Base-by-base conservation (phyloP, 768 basidiomycete species). In the Russula emetica region DNA sequence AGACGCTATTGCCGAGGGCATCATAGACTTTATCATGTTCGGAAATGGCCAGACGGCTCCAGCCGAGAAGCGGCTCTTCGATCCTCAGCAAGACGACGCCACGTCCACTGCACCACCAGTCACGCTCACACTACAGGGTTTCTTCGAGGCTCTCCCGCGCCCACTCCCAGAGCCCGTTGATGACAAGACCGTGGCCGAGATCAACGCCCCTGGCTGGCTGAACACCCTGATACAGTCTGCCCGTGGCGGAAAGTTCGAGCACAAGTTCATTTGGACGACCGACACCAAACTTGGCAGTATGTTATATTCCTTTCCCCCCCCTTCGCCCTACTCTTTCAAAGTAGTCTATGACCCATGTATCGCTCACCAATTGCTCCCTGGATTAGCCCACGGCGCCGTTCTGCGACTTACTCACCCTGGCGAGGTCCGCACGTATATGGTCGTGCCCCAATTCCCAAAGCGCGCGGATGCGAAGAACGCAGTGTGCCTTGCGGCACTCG, bases 401-500 rank as follows among this genome's bases (percentile, higher is more conserved):
- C 76, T 90, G 47, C 83, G 84, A 30, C 67, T 90, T 6, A 78
- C 80, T 47, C 79, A 82, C 30, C 81, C 82, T 3, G 76, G 74
- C 5, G 80, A 82, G 61, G 80, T 78, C 42, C 78, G 75, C 49
- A 83, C 85, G 0, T 90, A 79, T 67, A 71, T 90, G 6, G 85
- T 86, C 32, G 87, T 88, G n/a, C 76, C 84, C 0, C 76, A 77
- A 18, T 89, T 89, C 66, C 67, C 76, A 2, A 86, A 82, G 68
- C 83, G 83, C 3, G 73, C 75, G 0, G 87, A 90, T 58, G 88
- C 87, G n/a, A 88, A 86, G 71, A 78, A 80, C 0, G 89, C 88
- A 0, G 88, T 83, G 2, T 83, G 81, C 63, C 72, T 90, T 26
- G 75, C 83, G 18, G 88, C 87, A 0, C 81, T 90, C 71, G 83